These are phyloP conservation scores for Lentinus brumalis DNA, from an alignment of 768 basidiomycete species.

Conservation along the genomic window DNA sequence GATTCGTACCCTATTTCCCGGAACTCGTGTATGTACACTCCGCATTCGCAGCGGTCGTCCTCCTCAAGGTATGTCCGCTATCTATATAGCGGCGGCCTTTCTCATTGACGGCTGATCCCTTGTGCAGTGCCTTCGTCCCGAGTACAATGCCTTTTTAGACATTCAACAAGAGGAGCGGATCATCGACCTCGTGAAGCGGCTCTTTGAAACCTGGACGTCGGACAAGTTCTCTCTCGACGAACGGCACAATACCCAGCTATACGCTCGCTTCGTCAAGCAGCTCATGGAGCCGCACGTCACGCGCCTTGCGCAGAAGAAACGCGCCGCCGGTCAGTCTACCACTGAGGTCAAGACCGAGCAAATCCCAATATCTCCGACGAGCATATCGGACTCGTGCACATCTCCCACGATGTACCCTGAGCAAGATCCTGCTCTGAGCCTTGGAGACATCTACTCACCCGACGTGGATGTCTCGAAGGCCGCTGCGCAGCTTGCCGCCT, in stretches of 20 bases:
- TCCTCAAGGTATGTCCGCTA: slow-evolving; percentile 51
- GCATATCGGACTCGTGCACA: background rate
- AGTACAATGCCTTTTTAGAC: slow-evolving; percentile 45
- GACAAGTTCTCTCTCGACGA: slow-evolving; percentile 19
- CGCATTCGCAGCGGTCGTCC: slow-evolving; percentile 61
- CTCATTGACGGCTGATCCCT: background rate
- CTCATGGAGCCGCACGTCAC: slow-evolving; percentile 22
- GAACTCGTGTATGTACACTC: slow-evolving; percentile 40
- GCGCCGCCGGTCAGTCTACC: background rate
- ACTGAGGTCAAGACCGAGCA: background rate
- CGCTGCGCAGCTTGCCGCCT: slow-evolving; percentile 10
- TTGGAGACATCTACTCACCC: slow-evolving; percentile 14
- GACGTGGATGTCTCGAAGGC: slow-evolving; percentile 18
- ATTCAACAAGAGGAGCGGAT: slow-evolving; percentile 26
- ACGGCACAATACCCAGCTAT: slow-evolving; percentile 24
- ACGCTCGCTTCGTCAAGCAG: slow-evolving; percentile 26
- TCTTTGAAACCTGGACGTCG: slow-evolving; percentile 22
- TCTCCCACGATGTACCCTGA: slow-evolving; percentile 1
- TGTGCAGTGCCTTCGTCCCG: slow-evolving; percentile 43
- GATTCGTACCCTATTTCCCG: slow-evolving; percentile 57
- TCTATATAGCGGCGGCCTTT: background rate
- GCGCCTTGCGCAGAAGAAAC: slow-evolving; percentile 12
- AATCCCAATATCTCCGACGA: background rate
- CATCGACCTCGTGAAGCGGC: slow-evolving; percentile 23
- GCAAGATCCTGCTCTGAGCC: slow-evolving; percentile 1